A percentile compares a stretch with the other conserved stretches of the same genome.
Evolutionary conservation across 495 filamentous ascomycete species (phyloP).

Genomic region (Extremus antarcticus): DNA sequence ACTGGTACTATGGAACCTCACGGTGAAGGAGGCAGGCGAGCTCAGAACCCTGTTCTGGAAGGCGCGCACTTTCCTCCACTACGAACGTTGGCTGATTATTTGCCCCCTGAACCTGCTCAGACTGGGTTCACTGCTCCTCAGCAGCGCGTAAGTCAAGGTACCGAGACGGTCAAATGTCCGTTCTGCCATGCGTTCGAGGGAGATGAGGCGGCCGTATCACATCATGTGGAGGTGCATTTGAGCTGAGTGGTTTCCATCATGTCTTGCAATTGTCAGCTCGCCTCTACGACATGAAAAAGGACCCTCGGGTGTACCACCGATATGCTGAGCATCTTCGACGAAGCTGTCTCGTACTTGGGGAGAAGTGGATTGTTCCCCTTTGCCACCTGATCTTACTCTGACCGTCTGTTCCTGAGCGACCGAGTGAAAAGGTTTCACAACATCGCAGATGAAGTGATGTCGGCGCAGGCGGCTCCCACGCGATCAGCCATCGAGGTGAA

Average conservation of each 20-base stretch:
- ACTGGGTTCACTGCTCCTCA: slow-evolving; percentile 5
- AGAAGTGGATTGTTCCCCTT: too few species aligned
- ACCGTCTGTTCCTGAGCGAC: too few species aligned
- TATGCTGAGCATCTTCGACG: too few species aligned
- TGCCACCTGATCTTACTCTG: too few species aligned
- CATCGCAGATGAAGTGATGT: too few species aligned
- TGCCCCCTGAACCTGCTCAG: slow-evolving; percentile 1
- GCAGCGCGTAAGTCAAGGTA: not conserved
- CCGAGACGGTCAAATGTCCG: slow-evolving; percentile 38
- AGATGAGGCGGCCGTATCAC: slow-evolving; percentile 45
- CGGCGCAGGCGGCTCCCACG: too few species aligned
- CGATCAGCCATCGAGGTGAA: too few species aligned
- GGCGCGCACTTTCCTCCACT: not conserved
- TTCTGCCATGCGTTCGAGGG: slow-evolving; percentile 50
- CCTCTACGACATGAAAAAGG: too few species aligned
- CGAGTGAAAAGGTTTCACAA: too few species aligned
- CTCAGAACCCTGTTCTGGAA: not conserved
- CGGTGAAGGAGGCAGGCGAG: not conserved
- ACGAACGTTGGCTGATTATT: slow-evolving; percentile 20
- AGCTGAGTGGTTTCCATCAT: slow-evolving; percentile 19
- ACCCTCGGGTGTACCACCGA: too few species aligned
- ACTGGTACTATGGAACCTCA: not conserved
- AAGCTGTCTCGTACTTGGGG: too few species aligned
- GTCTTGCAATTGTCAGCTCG: not conserved
- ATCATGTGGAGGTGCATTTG: slow-evolving; percentile 50